Percentiles rank a stretch among this genome's conserved stretches.
Conservation (phyloP, 2,329 filamentous ascomycete genomes). For the Microsporum canis region DNA sequence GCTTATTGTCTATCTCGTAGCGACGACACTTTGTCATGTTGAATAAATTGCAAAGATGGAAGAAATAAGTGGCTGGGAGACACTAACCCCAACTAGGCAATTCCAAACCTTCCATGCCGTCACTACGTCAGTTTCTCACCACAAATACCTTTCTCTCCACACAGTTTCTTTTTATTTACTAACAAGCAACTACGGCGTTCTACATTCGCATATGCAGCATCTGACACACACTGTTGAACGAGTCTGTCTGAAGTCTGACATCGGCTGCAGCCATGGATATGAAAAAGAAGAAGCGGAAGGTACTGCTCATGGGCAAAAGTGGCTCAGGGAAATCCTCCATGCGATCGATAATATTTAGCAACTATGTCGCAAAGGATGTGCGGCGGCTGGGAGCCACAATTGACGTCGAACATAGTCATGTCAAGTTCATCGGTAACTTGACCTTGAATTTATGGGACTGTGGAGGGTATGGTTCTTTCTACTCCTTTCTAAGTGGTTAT, state of each 20-base stretch:
- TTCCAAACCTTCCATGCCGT: background rate
- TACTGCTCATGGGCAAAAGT: slow-evolving; percentile 85
- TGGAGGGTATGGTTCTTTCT: slow-evolving; percentile 52
- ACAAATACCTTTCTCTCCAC: background rate
- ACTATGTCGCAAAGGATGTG: slow-evolving; percentile 95
- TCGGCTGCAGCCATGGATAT: slow-evolving; percentile 30
- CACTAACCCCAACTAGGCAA: slow-evolving; percentile 1
- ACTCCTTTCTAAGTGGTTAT: background rate
- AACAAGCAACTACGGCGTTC: background rate
- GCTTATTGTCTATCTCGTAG: background rate
- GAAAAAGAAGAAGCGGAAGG: slow-evolving; percentile 68
- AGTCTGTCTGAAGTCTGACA: background rate
- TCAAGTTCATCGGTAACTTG: slow-evolving; percentile 96
- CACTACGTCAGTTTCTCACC: slow-evolving; percentile 1
- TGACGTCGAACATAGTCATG: slow-evolving; percentile 95
- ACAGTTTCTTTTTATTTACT: background rate
- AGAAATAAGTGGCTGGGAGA: background rate
- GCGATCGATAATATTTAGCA: slow-evolving; percentile 97
- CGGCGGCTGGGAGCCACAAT: slow-evolving; percentile 87
- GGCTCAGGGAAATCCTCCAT: slow-evolving; percentile 97
- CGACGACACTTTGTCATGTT: background rate
- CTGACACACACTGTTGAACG: background rate
- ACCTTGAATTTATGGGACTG: slow-evolving; percentile 98
- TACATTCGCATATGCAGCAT: background rate
- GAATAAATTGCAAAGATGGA: background rate